Evolutionary conservation across 2,329 filamentous ascomycete species (phyloP).

Genomic region (Bipolaris victoriae): DNA sequence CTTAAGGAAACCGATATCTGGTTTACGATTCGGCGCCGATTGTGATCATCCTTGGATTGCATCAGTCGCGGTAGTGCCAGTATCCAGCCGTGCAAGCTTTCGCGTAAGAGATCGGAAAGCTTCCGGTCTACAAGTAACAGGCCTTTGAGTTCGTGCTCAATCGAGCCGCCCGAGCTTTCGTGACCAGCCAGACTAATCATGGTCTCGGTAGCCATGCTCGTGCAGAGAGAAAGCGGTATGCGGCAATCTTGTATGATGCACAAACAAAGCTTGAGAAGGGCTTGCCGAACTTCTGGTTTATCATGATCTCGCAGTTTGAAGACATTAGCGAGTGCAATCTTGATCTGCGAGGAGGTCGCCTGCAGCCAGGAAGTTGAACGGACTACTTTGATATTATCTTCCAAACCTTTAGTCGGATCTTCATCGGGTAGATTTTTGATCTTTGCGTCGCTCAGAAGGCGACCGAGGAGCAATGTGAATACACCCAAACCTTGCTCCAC

Average conservation of each 20-base stretch:
- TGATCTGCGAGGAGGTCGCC: slow-evolving; percentile 80
- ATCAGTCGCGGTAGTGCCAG: slow-evolving; percentile 80
- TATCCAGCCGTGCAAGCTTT: slow-evolving; percentile 79
- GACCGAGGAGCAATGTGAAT: slow-evolving; percentile 56
- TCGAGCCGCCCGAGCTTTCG: slow-evolving; percentile 54
- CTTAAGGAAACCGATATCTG: slow-evolving; percentile 78
- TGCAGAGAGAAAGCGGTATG: slow-evolving; percentile 71
- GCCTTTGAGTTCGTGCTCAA: slow-evolving; percentile 58
- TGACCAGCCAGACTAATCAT: slow-evolving; percentile 68
- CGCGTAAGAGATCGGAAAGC: slow-evolving; percentile 69
- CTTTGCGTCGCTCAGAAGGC: slow-evolving; percentile 55
- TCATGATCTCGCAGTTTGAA: slow-evolving; percentile 76
- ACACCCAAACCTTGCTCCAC: slow-evolving; percentile 67
- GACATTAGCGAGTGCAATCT: slow-evolving; percentile 78
- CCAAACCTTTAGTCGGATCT: slow-evolving; percentile 9
- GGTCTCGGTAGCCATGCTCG: slow-evolving; percentile 78
- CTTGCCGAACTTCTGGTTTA: slow-evolving; percentile 69
- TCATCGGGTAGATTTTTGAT: slow-evolving; percentile 37
- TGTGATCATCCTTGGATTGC: slow-evolving; percentile 81
- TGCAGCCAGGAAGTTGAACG: slow-evolving; percentile 72
- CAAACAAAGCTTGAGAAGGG: slow-evolving; percentile 74
- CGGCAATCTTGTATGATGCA: slow-evolving; percentile 80
- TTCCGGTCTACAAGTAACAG: slow-evolving; percentile 67
- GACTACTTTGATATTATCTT: slow-evolving; percentile 39
- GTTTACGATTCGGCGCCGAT: slow-evolving; percentile 73